phyloP scores from a whole-genome alignment of 2,329 filamentous ascomycete species.

The Cryphonectria radicalis region DNA sequence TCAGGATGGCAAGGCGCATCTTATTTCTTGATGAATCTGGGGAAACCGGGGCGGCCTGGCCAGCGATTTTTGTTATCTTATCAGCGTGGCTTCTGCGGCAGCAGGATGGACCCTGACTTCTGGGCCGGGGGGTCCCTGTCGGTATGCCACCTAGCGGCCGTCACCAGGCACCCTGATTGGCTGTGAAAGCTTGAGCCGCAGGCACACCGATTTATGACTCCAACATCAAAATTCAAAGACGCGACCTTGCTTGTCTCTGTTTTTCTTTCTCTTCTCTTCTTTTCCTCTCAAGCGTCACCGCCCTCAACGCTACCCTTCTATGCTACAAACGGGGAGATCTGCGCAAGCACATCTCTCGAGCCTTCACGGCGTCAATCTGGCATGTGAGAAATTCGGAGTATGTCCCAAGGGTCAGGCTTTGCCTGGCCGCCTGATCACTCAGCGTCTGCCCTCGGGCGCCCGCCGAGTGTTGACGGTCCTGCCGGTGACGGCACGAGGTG shows the following conservation, averaged over 20 bases:
- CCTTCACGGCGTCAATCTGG: conserved; percentile 40
- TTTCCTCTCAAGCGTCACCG: conserved; percentile 67
- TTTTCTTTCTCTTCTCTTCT: conserved; percentile 25
- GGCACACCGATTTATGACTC: conserved; percentile 16
- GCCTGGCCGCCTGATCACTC: conserved; percentile 27
- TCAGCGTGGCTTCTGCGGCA: not conserved
- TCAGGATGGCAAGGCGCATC: not conserved
- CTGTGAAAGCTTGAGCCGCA: conserved; percentile 14
- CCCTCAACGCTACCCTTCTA: conserved; percentile 90
- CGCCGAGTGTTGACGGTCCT: conserved; percentile 32
- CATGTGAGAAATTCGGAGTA: conserved; percentile 76
- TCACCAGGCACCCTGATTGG: not conserved
- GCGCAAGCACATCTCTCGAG: conserved; percentile 43
- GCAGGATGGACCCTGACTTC: not conserved
- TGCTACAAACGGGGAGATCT: conserved; percentile 72
- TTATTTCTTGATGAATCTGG: not conserved
- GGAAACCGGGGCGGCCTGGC: conserved; percentile 10
- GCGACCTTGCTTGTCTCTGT: not conserved
- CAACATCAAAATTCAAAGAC: conserved; percentile 18
- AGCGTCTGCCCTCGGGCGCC: conserved; percentile 27
- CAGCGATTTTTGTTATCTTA: conserved; percentile 15
- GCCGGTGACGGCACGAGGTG: conserved; percentile 40
- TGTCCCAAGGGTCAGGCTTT: conserved; percentile 32
- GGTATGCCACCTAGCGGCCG: not conserved
- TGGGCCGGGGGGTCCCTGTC: not conserved